A percentile compares a stretch with the other conserved stretches of the same genome.
These are phyloP conservation scores for Cutaneotrichosporon sp. DNA, from an alignment of 1,284 basidiomycete species.

Conservation along the genomic window DNA sequence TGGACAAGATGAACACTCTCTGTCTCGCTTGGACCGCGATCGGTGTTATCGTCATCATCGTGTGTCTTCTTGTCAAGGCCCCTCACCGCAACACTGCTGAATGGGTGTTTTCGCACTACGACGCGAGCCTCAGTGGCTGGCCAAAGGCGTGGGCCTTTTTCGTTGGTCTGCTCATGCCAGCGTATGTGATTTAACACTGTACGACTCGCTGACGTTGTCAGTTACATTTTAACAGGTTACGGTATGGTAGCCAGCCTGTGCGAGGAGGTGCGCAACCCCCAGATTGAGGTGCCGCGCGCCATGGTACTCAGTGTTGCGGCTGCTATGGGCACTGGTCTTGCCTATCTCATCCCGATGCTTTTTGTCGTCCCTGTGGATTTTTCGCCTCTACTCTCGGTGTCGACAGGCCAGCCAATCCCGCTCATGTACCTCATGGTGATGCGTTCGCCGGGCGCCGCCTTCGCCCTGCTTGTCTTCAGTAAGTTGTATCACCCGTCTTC, in stretches of 20 bases:
- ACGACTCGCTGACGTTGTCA: too few species aligned
- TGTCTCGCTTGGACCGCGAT: constrained; percentile 50
- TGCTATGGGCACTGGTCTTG: constrained; percentile 49
- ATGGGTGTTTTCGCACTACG: constrained; percentile 40
- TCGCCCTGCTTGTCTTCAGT: constrained; percentile 50
- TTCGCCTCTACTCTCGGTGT: constrained; percentile 41
- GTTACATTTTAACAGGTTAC: constrained; percentile 46
- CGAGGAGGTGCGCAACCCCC: constrained; percentile 48
- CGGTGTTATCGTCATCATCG: constrained; percentile 49
- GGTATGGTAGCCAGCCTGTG: constrained; percentile 49
- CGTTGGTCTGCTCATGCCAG: constrained; percentile 29
- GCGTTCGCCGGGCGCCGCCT: constrained; percentile 47
- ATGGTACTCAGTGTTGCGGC: constrained; percentile 50
- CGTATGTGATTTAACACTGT: too few species aligned
- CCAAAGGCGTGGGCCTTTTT: constrained; percentile 15
- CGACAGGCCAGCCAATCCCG: constrained; percentile 50
- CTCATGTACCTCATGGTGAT: constrained; percentile 50
- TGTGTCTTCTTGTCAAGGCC: constrained; percentile 48
- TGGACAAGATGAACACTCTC: constrained; percentile 44
- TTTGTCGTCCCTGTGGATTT: constrained; percentile 49
- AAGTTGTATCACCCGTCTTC: too few species aligned
- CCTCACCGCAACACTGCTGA: constrained; percentile 45
- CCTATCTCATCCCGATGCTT: constrained; percentile 50
- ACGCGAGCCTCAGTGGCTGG: constrained; percentile 14
- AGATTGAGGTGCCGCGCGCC: constrained; percentile 45